Evolutionary conservation across 169 alveolate genomes (phyloP), one percentile per base, ranked within the genome.

Genomic region (Plasmodium inui): DNA sequence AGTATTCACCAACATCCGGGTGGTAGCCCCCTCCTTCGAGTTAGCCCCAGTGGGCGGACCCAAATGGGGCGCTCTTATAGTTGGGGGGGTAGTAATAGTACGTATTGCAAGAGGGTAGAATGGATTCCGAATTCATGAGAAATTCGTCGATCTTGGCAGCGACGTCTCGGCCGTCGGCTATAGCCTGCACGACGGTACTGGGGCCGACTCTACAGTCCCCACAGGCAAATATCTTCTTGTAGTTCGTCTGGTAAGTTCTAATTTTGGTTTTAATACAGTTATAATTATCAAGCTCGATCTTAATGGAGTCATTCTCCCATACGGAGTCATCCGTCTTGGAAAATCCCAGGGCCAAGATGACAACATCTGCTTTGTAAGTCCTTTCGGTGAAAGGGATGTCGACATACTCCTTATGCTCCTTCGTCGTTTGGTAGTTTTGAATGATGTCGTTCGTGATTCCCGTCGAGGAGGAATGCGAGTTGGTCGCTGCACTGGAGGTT

Each of bases 121-220:
- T 82, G 19, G 96, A 83, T n/a, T 32, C 71, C 2, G 93, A 76
- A 72, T 91, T 91, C 17, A 92, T 79, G 39, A 94, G 61, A 44
- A 55, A 93, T 85, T 86, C 95, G 50, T 93, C 96, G 22, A 95
- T 95, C 70, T 79, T 82, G 12, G 88, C 44, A 2, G 97, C 97
- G 17, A 80, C 97, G 44, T 93, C 95, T 46, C 95, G 80, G 44
- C 95, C 95, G 70, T 84, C 97, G 76, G 94, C 95, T 86, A 96
- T 94, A 2, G 96, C 97, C 86, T 95, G 95, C 30, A 96, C 97
- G 53, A 96, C 96, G 30, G 95, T 86, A 9, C 96, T 92, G 39
- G 95, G 95, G 30, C 97, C 97, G 7, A 96, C 92, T 46, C 96
- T 76, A 79, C 97, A 96, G 78, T 96, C 97, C 6, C 97, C 97